Conservation (phyloP, 2,329 filamentous ascomycete genomes). For the Fusarium siculi region DNA sequence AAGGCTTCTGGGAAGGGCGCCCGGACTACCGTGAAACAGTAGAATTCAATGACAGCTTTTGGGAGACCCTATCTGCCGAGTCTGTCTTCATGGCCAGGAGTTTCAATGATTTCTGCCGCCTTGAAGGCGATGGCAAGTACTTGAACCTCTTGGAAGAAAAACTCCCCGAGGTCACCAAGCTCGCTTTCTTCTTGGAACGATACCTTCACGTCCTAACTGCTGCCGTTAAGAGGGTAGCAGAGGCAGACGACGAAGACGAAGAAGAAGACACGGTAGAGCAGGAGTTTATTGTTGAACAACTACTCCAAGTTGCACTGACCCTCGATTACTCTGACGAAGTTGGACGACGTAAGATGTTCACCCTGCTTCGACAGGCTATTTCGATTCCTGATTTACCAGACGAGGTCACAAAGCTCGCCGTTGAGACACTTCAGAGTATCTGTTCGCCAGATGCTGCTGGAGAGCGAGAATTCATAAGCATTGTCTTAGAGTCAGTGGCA, state of each 20-base stretch:
- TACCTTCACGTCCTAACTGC: conserved; percentile 78
- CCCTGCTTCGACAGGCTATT: conserved; percentile 84
- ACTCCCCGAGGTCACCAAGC: conserved; percentile 90
- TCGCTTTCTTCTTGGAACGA: conserved; percentile 86
- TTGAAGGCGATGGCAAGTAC: conserved; percentile 77
- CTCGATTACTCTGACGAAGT: conserved; percentile 98
- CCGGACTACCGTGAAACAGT: conserved; percentile 82
- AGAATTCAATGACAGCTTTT: conserved; percentile 78
- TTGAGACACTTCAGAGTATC: conserved; percentile 84
- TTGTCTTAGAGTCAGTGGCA: conserved; percentile 92
- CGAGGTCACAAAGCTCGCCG: conserved; percentile 87
- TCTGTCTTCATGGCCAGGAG: conserved; percentile 90
- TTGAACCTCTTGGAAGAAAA: conserved; percentile 87
- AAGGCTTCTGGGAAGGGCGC: conserved; percentile 93
- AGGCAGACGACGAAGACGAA: conserved; percentile 65
- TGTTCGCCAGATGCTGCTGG: conserved; percentile 79
- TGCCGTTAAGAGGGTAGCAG: conserved; percentile 67
- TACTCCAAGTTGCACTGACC: conserved; percentile 90
- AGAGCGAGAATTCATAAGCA: conserved; percentile 83
- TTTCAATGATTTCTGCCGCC: conserved; percentile 92
- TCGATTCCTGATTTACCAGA: conserved; percentile 90
- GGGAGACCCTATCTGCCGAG: conserved; percentile 84
- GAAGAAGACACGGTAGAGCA: conserved; percentile 89
- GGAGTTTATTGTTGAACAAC: conserved; percentile 95
- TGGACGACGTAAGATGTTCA: conserved; percentile 94